phyloP scores from a whole-genome alignment of 345 rosid species.

The Turnera subulata region DNA sequence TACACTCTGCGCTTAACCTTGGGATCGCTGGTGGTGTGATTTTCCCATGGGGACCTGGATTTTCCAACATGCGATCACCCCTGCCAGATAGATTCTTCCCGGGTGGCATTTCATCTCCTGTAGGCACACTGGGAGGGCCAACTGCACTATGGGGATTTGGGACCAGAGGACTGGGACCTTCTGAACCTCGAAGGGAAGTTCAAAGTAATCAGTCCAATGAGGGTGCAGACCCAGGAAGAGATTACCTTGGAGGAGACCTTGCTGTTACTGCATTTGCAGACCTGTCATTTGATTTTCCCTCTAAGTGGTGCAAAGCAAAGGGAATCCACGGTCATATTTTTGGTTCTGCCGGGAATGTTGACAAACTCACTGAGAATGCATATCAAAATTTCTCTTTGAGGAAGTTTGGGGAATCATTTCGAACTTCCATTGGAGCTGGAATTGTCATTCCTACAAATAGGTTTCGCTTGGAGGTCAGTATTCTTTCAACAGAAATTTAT shows the following conservation, averaged over 20 bases:
- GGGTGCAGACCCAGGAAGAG: constrained; percentile 45
- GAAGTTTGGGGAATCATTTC: constrained; percentile 53
- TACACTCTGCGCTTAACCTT: constrained; percentile 62
- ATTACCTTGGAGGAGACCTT: constrained; percentile 88
- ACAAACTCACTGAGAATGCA: constrained; percentile 69
- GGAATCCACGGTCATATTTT: constrained; percentile 88
- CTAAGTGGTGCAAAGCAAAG: constrained; percentile 73
- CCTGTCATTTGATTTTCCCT: constrained; percentile 85
- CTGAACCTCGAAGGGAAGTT: constrained; percentile 60
- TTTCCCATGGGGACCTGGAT: constrained; percentile 76
- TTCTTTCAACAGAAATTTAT: not conserved
- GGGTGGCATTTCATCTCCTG: constrained; percentile 88
- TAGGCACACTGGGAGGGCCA: constrained; percentile 78
- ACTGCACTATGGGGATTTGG: constrained; percentile 75
- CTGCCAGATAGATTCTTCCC: constrained; percentile 86
- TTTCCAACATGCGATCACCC: constrained; percentile 46
- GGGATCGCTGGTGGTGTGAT: constrained; percentile 73
- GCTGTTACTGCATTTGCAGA: constrained; percentile 86
- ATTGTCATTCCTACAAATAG: constrained; percentile 70
- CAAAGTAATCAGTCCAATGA: constrained; percentile 29
- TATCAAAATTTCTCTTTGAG: constrained; percentile 46
- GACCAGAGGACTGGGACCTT: constrained; percentile 80
- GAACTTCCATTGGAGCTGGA: constrained; percentile 85
- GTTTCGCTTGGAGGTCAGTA: constrained; percentile 87
- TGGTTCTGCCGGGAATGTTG: constrained; percentile 81